Evolutionary conservation across 2,329 filamentous ascomycete genomes (phyloP).

Genomic region (Parastagonospora nodorum): DNA sequence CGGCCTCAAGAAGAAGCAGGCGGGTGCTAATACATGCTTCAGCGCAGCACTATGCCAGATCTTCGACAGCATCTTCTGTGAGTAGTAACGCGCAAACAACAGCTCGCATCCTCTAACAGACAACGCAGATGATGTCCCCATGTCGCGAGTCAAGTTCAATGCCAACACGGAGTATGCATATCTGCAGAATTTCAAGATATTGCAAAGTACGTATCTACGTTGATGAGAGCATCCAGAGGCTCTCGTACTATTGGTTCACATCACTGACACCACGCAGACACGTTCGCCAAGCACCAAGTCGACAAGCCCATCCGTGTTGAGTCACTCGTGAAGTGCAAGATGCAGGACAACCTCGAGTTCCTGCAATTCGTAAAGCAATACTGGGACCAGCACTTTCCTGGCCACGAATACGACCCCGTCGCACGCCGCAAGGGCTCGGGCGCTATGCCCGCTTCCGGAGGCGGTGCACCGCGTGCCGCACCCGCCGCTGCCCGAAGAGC

Average conservation of each 20-base stretch:
- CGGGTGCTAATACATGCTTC: conserved; percentile 24
- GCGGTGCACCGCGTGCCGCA: conserved; percentile 56
- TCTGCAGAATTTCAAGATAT: conserved; percentile 96
- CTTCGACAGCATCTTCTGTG: conserved; percentile 95
- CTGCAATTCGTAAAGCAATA: conserved; percentile 95
- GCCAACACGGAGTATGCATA: conserved; percentile 97
- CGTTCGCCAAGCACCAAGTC: conserved; percentile 83
- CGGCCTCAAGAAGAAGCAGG: neutral
- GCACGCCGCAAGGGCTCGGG: conserved; percentile 79
- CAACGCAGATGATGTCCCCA: conserved; percentile 76
- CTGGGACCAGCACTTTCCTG: conserved; percentile 98
- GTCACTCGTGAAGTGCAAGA: conserved; percentile 93
- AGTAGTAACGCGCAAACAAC: conserved; percentile 29
- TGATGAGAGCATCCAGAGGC: neutral
- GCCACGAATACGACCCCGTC: conserved; percentile 94
- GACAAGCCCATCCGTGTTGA: conserved; percentile 91
- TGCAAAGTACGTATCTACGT: conserved; percentile 74
- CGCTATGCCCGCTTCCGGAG: conserved; percentile 55
- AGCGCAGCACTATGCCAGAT: conserved; percentile 96
- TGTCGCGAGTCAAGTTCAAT: conserved; percentile 97
- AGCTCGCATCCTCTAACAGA: neutral
- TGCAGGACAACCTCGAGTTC: conserved; percentile 99
- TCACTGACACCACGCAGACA: conserved; percentile 60
- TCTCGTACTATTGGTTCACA: neutral
- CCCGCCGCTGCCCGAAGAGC: conserved; percentile 56